Evolutionary conservation across 495 filamentous ascomycete genomes (phyloP).

Genomic region (Talaromyces nanjingensis): DNA sequence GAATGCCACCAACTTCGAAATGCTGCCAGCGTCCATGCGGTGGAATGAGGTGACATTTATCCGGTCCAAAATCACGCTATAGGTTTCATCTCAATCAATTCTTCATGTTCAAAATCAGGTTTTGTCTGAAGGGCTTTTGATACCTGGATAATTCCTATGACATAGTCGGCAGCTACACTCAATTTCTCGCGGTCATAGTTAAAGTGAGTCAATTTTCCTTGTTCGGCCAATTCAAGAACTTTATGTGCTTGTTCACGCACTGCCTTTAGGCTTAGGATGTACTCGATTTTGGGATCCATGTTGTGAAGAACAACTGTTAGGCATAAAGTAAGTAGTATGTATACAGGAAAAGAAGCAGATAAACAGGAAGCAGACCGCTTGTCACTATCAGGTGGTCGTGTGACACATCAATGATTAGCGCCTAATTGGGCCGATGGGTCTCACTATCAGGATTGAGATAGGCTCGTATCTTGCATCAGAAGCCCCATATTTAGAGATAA

Average conservation of each 20-base stretch:
- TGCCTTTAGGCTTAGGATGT: slow-evolving; percentile 29
- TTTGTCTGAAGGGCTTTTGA: too few relatives aligned
- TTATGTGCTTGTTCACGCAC: slow-evolving; percentile 27
- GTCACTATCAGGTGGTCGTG: not conserved
- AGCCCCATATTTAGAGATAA: not conserved
- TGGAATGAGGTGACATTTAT: slow-evolving; percentile 46
- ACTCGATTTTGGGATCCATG: slow-evolving; percentile 18
- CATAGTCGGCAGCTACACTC: slow-evolving; percentile 24
- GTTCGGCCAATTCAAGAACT: slow-evolving; percentile 26
- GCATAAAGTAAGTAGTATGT: not conserved
- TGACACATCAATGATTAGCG: not conserved
- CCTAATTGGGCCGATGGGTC: not conserved
- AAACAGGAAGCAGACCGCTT: too few relatives aligned
- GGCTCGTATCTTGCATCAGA: not conserved
- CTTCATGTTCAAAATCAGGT: too few relatives aligned
- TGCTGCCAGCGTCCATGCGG: slow-evolving; percentile 87
- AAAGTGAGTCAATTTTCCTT: slow-evolving; percentile 26
- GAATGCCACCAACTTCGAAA: slow-evolving; percentile 74
- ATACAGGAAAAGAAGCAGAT: not conserved
- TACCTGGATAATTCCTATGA: slow-evolving; percentile 31
- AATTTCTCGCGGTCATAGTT: slow-evolving; percentile 24
- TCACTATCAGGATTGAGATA: not conserved
- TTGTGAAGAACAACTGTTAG: not conserved
- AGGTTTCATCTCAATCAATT: not conserved
- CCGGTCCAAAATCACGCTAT: slow-evolving; percentile 44